Percentiles rank a stretch among this genome's conserved stretches.
phyloP scores from a whole-genome alignment of 768 basidiomycete species.

The Phanerochaete sordida region DNA sequence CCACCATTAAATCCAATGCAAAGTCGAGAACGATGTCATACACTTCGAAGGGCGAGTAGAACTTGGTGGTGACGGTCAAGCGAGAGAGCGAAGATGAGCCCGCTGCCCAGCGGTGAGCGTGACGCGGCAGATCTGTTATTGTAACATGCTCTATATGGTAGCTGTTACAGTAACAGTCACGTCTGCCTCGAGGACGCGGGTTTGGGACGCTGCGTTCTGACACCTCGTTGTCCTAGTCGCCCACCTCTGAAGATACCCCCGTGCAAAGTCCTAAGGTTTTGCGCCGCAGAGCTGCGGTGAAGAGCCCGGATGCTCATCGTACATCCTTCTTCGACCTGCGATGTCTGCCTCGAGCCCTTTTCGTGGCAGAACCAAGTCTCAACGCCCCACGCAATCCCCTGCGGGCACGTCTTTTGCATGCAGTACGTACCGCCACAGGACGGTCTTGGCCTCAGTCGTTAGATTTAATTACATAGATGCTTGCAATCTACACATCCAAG shows the following conservation, averaged over 20 bases:
- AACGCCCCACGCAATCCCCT: slow-evolving; percentile 68
- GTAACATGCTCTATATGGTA: neutral
- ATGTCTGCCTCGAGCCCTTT: slow-evolving; percentile 71
- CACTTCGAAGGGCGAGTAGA: no score
- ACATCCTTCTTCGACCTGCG: slow-evolving; percentile 69
- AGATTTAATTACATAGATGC: slow-evolving; percentile 37
- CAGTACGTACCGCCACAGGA: slow-evolving; percentile 41
- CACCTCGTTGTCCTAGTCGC: neutral
- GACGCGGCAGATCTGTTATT: no score
- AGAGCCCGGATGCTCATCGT: slow-evolving; percentile 47
- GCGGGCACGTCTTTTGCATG: slow-evolving; percentile 75
- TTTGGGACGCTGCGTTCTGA: neutral
- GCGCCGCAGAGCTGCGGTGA: neutral
- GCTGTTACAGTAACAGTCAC: neutral
- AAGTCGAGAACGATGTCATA: no score
- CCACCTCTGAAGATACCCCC: neutral
- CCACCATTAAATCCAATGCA: no score
- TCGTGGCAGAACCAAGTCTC: slow-evolving; percentile 45
- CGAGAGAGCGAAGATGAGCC: no score
- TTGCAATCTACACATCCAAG: slow-evolving; percentile 46
- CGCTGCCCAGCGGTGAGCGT: no score
- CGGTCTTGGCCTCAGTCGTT: neutral
- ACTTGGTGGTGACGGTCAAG: no score
- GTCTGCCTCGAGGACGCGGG: neutral
- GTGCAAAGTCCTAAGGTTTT: neutral